These are phyloP conservation scores for Spathaspora passalidarum DNA, from an alignment of 805 yeast genomes.

Conservation along the genomic window DNA sequence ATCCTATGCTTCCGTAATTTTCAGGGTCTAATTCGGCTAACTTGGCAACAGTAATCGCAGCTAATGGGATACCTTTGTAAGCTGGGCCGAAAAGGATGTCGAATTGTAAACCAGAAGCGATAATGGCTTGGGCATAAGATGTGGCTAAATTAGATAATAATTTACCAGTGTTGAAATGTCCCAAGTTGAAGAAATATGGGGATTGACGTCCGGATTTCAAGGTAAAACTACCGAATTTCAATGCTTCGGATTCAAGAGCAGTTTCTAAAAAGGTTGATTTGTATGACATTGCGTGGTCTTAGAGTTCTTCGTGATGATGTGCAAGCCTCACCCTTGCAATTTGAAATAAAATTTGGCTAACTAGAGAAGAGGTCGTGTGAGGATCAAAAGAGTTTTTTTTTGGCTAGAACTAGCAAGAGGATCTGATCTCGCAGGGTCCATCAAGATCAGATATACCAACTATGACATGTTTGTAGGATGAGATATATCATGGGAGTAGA, in stretches of 20 bases:
- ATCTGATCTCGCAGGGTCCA: no score
- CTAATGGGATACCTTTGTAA: constrained; percentile 94
- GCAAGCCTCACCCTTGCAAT: background rate
- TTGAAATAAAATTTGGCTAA: background rate
- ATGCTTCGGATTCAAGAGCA: constrained; percentile 78
- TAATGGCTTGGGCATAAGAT: constrained; percentile 86
- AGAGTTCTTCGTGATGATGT: background rate
- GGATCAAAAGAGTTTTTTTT: background rate
- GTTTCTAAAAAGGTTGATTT: constrained; percentile 71
- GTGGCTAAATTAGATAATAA: constrained; percentile 77
- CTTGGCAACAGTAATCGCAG: constrained; percentile 90
- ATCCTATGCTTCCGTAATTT: constrained; percentile 69
- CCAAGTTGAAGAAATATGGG: constrained; percentile 95
- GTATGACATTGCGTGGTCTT: constrained; percentile 23
- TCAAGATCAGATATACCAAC: no score
- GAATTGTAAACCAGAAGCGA: constrained; percentile 76
- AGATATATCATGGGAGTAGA: no score
- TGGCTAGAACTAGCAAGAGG: no score
- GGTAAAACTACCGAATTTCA: constrained; percentile 85
- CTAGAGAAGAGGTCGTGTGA: constrained; percentile 3
- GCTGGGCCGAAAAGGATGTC: constrained; percentile 97
- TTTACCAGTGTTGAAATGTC: constrained; percentile 81
- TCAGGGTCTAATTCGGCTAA: constrained; percentile 87
- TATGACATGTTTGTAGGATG: no score
- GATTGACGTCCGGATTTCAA: constrained; percentile 89